Percentiles rank a stretch among this genome's conserved stretches.
phyloP scores from a whole-genome alignment of 192 early-diverging fungal species.

The Backusella tarrabulga region DNA sequence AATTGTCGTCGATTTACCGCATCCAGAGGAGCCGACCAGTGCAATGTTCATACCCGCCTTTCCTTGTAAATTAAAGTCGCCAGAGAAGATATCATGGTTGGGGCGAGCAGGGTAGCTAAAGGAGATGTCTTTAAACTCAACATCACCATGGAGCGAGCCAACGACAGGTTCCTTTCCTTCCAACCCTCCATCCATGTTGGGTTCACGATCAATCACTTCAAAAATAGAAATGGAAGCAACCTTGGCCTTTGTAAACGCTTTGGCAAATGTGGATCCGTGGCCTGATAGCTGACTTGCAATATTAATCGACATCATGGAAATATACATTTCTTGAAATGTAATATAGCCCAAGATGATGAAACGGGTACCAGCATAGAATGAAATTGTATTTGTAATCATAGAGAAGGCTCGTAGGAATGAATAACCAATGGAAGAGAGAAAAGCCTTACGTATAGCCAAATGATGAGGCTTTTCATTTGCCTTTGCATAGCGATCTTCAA shows the following conservation, averaged over 20 bases:
- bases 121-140: constrained; percentile 37
- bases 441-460: constrained; percentile 60
- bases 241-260: constrained; percentile 78
- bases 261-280: constrained; percentile 66
- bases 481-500: constrained; percentile 60
- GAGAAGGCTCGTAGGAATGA: constrained; percentile 65
- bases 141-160: constrained; percentile 30
- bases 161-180: constrained; percentile 34
- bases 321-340: constrained; percentile 19
- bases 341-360: constrained; percentile 15
- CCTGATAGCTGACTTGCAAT: constrained; percentile 48
- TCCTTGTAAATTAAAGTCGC: constrained; percentile 45
- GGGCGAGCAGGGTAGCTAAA: constrained; percentile 71
- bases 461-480: constrained; percentile 70
- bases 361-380: constrained; percentile 65
- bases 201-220: constrained; percentile 66
- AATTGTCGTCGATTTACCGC: constrained; percentile 76
- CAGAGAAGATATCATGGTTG: constrained; percentile 46
- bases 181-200: constrained; percentile 63
- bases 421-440: constrained; percentile 66
- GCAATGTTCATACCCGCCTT: constrained; percentile 75
- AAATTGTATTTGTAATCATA: constrained; percentile 71
- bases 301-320: constrained; percentile 18
- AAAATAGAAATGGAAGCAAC: constrained; percentile 73
- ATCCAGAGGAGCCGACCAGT: constrained; percentile 83